These are phyloP conservation scores for Scheffersomyces lignicola DNA, from an alignment of 1,139 yeast species.

Conservation along the genomic window DNA sequence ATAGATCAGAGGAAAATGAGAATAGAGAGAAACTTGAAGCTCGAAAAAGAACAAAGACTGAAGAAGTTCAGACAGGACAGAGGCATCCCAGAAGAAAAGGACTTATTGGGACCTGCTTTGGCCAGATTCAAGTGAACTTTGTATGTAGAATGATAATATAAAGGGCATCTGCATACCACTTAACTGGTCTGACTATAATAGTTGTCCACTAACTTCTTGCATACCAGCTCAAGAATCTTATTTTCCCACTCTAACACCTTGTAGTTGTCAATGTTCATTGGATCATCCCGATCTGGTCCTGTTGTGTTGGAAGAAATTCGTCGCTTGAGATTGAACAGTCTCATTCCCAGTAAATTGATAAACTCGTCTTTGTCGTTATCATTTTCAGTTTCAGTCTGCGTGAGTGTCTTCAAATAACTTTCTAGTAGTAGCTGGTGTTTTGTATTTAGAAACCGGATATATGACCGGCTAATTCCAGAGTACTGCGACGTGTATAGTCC, in stretches of 20 bases:
- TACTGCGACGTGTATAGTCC: constrained; percentile 22
- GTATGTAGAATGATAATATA: not conserved
- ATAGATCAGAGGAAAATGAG: constrained; percentile 85
- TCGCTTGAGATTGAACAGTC: constrained; percentile 1
- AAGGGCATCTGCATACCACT: constrained; percentile 4
- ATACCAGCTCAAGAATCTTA: constrained; percentile 16
- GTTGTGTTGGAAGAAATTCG: not conserved
- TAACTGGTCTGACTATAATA: not conserved
- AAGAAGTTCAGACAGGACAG: constrained; percentile 46
- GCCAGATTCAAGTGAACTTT: constrained; percentile 52
- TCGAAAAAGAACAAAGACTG: constrained; percentile 73
- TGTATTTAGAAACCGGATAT: constrained; percentile 18
- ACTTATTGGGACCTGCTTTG: constrained; percentile 55
- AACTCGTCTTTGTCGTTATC: constrained; percentile 7
- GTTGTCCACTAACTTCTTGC: constrained; percentile 10
- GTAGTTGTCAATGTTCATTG: constrained; percentile 1
- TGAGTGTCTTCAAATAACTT: constrained; percentile 8
- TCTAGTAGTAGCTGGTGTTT: constrained; percentile 15
- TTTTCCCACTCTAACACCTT: constrained; percentile 27
- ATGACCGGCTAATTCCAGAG: constrained; percentile 21
- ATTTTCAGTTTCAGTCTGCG: constrained; percentile 3
- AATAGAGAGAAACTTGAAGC: constrained; percentile 71
- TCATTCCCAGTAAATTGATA: constrained; percentile 6
- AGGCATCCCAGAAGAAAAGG: constrained; percentile 56
- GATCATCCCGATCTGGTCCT: constrained; percentile 8